Percentiles rank a stretch among this genome's conserved stretches.
Conservation (phyloP, 768 basidiomycete species). For the Russula foetens region DNA sequence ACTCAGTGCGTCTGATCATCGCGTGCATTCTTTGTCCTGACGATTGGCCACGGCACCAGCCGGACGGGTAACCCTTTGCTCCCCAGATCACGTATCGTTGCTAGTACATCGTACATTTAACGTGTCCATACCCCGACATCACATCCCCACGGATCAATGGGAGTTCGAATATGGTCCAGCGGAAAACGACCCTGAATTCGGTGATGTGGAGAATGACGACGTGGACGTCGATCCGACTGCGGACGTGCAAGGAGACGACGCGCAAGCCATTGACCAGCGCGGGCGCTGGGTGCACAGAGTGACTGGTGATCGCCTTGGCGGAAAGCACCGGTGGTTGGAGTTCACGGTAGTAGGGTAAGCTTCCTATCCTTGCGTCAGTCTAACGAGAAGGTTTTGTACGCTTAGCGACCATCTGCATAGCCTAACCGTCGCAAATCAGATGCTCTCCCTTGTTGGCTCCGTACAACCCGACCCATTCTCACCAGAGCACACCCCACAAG, state of each 20-base stretch:
- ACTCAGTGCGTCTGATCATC: slow-evolving; percentile 46
- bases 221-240: slow-evolving; percentile 1
- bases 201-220: slow-evolving; percentile 24
- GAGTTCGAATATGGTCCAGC: slow-evolving; percentile 80
- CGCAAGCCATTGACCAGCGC: slow-evolving; percentile 36
- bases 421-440: slow-evolving; percentile 83
- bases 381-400: not conserved
- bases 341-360: slow-evolving; percentile 87
- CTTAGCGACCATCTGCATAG: slow-evolving; percentile 32
- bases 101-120: slow-evolving; percentile 91
- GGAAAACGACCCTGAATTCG: slow-evolving; percentile 73
- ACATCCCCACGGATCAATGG: slow-evolving; percentile 77
- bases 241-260: slow-evolving; percentile 19
- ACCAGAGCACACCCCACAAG: slow-evolving; percentile 40
- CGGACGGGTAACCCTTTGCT: slow-evolving; percentile 82
- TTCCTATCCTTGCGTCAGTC: not conserved
- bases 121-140: slow-evolving; percentile 86
- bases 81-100: slow-evolving; percentile 87
- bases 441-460: slow-evolving; percentile 85
- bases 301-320: slow-evolving; percentile 65
- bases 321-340: slow-evolving; percentile 53
- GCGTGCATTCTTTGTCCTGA: not conserved
- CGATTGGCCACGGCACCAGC: slow-evolving; percentile 34
- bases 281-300: slow-evolving; percentile 76
- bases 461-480: slow-evolving; percentile 72